Evolutionary conservation across 129 eudicot genomes (phyloP), one percentile per base, ranked within the genome.

Genomic region (Solidago caesia): DNA sequence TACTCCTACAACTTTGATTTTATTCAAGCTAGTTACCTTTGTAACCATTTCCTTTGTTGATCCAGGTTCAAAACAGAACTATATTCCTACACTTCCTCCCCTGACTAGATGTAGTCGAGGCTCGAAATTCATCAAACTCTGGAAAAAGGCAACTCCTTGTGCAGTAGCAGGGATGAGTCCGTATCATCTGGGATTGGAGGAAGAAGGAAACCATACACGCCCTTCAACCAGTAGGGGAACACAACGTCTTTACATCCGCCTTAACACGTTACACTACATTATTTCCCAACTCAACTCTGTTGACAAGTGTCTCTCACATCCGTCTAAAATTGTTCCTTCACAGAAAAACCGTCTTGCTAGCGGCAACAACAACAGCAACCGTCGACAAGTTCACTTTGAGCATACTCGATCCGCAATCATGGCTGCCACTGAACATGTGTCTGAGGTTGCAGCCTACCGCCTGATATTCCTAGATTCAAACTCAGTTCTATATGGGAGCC

Each of bases 171-270:
- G 84, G 5, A 51, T 81, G 59, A 75, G 81, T 55, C 80, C 74
- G 0, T 72, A 72, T 72, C 75, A 79, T 67, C 14, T 79, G n/a
- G 62, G 55, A 11, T 69, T 27, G 6, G 26, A 77, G 10, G 75
- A 80, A 7, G 93, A 90, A 70, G 89, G 80, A 27, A 80, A 80
- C 76, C 66, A 89, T 63, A 84, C 96, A 5, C 89, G 91, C 7
- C 94, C 96, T 39, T 87, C 99, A 52, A 94, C 99, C 0, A 94
- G 97, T 43, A 96, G 99, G 14, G 97, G 97, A 42, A 94, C 99
- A 13, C 99, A 94, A 79, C 97, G 99, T 58, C 89, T 90, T 49
- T 94, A 94, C 87, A 91, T 94, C 56, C 93, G 99, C 15, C 96
- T 94, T 44, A 94, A 94, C 84, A 91, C 99, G 62, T 81, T 94